Evolutionary conservation across 495 filamentous ascomycete genomes (phyloP).

Genomic region (Durotheca rogersii): DNA sequence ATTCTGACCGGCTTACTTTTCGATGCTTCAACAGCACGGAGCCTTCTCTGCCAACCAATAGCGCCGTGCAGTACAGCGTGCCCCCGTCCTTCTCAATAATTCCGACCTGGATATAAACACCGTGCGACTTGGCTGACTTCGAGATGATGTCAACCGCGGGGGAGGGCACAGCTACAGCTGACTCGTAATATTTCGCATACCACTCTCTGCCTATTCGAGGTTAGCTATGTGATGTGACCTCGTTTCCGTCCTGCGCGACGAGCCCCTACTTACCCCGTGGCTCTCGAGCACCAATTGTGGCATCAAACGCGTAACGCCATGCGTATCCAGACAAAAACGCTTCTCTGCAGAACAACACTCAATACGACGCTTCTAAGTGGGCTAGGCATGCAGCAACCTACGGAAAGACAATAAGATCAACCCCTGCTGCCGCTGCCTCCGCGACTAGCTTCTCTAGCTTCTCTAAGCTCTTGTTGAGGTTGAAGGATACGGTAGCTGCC

Average conservation of each 20-base stretch:
- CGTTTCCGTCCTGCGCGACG: not conserved
- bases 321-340: conserved; percentile 46
- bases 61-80: conserved; percentile 42
- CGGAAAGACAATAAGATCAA: conserved; percentile 52
- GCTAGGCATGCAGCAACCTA: conserved; percentile 30
- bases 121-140: conserved; percentile 36
- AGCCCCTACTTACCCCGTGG: conserved; percentile 36
- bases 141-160: conserved; percentile 39
- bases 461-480: conserved; percentile 40
- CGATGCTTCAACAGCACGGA: conserved; percentile 40
- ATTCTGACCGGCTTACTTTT: conserved; percentile 34
- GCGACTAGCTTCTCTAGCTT: conserved; percentile 43
- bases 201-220: conserved; percentile 38
- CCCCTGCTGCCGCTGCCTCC: conserved; percentile 43
- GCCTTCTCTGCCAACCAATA: conserved; percentile 41
- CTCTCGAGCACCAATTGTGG: conserved; percentile 44
- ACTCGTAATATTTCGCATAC: conserved; percentile 45
- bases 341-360: conserved; percentile 29
- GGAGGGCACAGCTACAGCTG: conserved; percentile 38
- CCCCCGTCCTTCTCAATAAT: conserved; percentile 48
- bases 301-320: conserved; percentile 47
- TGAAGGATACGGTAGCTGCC: conserved; percentile 46
- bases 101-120: conserved; percentile 40
- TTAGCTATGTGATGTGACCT: conserved; percentile 8
- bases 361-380: conserved; percentile 2